These are phyloP conservation scores for Endoconidiophora polonica DNA, from an alignment of 2,329 filamentous ascomycete species.

Conservation along the genomic window DNA sequence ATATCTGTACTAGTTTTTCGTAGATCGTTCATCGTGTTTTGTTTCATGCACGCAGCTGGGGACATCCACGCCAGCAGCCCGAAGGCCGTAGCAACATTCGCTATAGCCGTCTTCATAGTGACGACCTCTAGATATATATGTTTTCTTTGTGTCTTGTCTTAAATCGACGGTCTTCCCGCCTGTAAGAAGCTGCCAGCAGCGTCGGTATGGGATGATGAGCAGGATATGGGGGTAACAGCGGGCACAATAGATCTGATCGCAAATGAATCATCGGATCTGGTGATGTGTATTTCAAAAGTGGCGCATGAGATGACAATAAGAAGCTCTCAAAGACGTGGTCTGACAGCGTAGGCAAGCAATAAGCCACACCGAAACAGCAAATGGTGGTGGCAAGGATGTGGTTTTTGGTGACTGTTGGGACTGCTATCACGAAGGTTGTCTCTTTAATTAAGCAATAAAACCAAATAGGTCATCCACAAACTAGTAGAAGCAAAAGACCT, in stretches of 20 bases:
- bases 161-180: neutral
- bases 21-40: conserved; percentile 36
- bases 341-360: too few relatives aligned
- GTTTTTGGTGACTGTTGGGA: too few relatives aligned
- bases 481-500: too few relatives aligned
- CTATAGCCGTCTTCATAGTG: too few relatives aligned
- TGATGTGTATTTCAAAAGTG: neutral
- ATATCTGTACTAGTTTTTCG: conserved; percentile 52
- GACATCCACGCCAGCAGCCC: conserved; percentile 23
- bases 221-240: conserved; percentile 2
- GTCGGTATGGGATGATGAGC: neutral
- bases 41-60: conserved; percentile 34
- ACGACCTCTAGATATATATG: neutral
- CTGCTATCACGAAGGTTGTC: too few relatives aligned
- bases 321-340: too few relatives aligned
- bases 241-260: conserved; percentile 1
- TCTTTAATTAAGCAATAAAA: too few relatives aligned
- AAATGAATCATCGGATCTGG: conserved; percentile 12
- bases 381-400: too few relatives aligned
- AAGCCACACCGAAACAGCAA: too few relatives aligned
- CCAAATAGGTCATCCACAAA: too few relatives aligned
- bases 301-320: too few relatives aligned
- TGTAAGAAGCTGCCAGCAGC: neutral
- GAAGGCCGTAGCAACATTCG: neutral
- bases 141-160: neutral